phyloP scores from a whole-genome alignment of 305 asterid species.

The Fraxinus paxiana region DNA sequence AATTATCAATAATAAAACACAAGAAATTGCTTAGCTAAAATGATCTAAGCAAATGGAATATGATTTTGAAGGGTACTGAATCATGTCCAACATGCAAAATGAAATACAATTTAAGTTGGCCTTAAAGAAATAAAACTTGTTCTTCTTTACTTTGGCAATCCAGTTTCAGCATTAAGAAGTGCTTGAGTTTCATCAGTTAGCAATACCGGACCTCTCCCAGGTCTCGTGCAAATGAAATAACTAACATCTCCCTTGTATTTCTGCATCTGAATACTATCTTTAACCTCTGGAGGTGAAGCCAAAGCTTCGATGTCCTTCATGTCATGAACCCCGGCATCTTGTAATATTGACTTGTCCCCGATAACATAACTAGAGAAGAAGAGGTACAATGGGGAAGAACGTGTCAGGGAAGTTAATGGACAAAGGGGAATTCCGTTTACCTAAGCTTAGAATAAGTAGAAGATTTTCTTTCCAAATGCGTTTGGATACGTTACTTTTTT shows the following conservation, averaged over 20 bases:
- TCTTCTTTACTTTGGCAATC: constrained; percentile 47
- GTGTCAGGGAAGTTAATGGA: background rate
- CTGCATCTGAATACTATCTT: constrained; percentile 41
- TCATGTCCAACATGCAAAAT: background rate
- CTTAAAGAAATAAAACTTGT: background rate
- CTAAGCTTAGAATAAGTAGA: background rate
- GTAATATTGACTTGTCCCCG: constrained; percentile 68
- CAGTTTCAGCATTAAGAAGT: constrained; percentile 41
- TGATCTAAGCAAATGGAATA: background rate
- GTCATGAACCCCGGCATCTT: constrained; percentile 64
- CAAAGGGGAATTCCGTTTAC: background rate
- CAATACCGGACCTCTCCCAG: constrained; percentile 65
- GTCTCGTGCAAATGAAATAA: constrained; percentile 81
- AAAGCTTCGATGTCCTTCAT: constrained; percentile 58
- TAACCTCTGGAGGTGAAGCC: constrained; percentile 64
- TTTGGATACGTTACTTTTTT: too few relatives aligned
- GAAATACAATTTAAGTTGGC: background rate
- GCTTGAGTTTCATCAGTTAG: constrained; percentile 38
- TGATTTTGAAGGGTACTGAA: background rate
- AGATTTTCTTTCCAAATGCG: background rate
- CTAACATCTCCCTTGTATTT: constrained; percentile 66
- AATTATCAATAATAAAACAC: background rate
- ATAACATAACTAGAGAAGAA: constrained; percentile 56
- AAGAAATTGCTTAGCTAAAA: background rate
- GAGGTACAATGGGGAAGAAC: background rate